Conservation (phyloP, 352 stramenopile species). For the Globisporangium nagaii region DNA sequence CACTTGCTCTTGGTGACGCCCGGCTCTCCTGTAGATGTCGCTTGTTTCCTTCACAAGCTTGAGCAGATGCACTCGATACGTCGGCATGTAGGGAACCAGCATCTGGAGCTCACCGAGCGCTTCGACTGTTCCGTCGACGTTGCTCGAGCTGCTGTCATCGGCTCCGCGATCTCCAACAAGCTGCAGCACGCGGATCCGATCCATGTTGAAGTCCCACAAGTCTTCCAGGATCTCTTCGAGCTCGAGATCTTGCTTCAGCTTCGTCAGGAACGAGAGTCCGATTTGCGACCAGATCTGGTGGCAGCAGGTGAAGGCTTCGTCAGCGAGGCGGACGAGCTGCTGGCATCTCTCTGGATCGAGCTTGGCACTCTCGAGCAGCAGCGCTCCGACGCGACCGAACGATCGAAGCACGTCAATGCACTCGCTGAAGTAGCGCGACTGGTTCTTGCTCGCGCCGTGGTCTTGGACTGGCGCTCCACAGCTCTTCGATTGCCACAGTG, state of each 20-base stretch:
- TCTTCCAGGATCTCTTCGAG: slow-evolving; percentile 73
- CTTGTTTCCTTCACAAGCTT: slow-evolving; percentile 44
- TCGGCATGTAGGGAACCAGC: slow-evolving; percentile 55
- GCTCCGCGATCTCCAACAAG: slow-evolving; percentile 15
- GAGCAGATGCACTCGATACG: slow-evolving; percentile 34
- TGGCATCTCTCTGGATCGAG: slow-evolving; percentile 42
- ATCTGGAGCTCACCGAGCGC: slow-evolving; percentile 70
- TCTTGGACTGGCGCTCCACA: slow-evolving; percentile 1
- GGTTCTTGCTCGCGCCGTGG: slow-evolving; percentile 2
- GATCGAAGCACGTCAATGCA: slow-evolving; percentile 72
- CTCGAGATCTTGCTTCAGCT: slow-evolving; percentile 56
- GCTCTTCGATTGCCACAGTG: slow-evolving; percentile 30
- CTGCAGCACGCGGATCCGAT: slow-evolving; percentile 49
- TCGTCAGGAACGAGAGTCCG: slow-evolving; percentile 57
- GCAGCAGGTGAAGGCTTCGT: slow-evolving; percentile 42
- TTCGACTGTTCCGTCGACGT: slow-evolving; percentile 29
- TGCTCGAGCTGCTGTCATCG: not conserved
- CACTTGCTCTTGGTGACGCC: slow-evolving; percentile 29
- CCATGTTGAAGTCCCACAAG: slow-evolving; percentile 75
- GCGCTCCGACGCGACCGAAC: slow-evolving; percentile 57
- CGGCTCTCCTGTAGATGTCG: slow-evolving; percentile 34
- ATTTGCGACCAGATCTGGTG: slow-evolving; percentile 58
- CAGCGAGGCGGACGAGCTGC: slow-evolving; percentile 48
- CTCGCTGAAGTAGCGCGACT: slow-evolving; percentile 39
- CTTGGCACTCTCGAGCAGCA: slow-evolving; percentile 51